Evolutionary conservation across 129 eudicot species (phyloP), one percentile per base, ranked within the genome.

Genomic region (Helianthus annuus): DNA sequence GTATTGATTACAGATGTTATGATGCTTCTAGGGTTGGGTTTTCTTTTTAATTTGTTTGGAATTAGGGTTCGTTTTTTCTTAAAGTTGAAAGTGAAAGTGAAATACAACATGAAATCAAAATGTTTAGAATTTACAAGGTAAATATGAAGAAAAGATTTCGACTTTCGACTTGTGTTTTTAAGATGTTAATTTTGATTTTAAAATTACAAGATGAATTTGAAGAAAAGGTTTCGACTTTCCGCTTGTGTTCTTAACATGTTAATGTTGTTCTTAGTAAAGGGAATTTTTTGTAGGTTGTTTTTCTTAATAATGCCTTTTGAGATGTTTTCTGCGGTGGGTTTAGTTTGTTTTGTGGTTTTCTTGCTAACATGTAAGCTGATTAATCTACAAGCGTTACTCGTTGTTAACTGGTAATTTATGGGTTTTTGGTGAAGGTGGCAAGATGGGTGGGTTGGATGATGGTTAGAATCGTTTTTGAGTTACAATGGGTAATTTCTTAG

Each of bases 51-150:
- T 2, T 69, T 10, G 46, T 0, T 2, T 5, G 48, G 22, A 6
- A 77, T 58, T 76, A 58, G 80, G 75, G 70, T 68, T 57, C 9
- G 57, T 68, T 48, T 12, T 76, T 68, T 10, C 46, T 6, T 22
- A 45, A 59, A n/a, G 9, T 32, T 9, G 9, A 16, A 49, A 40
- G 1, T 42, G 53, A 17, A 42, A 44, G 45, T 65, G 15, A 42
- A 42, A 65, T n/a, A 12, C 17, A 34, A 55, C 60, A 16, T 27
- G 46, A 61, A 61, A 59, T 24, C 8, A 29, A 27, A 29, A 59
- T 59, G 32, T 24, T 29, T 42, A 9, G 46, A 11, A 59, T 32
- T 6, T 29, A 11, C 9, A 29, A 32, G 44, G 29, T 29, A 45
- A 61, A 61, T 61, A 2, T 60, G 4, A 60, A 60, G 45, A 13